Evolutionary conservation across 805 yeast species (phyloP), one percentile per base, ranked within the genome.

Genomic region (Candida pini): DNA sequence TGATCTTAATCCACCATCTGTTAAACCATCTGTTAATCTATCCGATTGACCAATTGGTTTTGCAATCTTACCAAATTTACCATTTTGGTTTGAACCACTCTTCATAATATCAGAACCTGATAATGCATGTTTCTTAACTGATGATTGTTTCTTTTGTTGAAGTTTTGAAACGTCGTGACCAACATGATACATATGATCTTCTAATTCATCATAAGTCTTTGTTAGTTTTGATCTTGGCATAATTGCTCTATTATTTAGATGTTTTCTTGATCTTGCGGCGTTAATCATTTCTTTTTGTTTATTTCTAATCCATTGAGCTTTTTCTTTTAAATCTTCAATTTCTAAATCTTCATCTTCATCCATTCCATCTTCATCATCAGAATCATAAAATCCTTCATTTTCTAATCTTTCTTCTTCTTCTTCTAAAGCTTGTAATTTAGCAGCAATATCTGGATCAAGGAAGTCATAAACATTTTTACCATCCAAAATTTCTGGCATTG

Each of bases 401-500:
- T 90, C 96, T 51, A 92, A 76, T 59, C 80, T 75, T 63, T 90
- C 97, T 67, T 92, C 99, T 66, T 92, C 99, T 44, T 84, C 96
- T 66, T 92, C 99, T 45, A 92, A 70, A 13, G 95, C 96, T 64
- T 87, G 87, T 57, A 92, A 73, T 66, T 92, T 92, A 47, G 86
- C 82, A 31, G 88, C 83, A 56, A 92, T 92, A 49, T 92, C 98
- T 28, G 96, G 87, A 55, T 92, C 99, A 60, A 92, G 73, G 81
- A 84, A 92, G 64, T 92, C 99, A 65, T 88, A 90, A 39, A 92
- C 96, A 58, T 92, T 92, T 68, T 78, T 83, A 65, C 99, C 99
- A 55, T 92, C 88, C 58, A 92, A 68, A 35, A 92, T 73, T 69
- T 92, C 99, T 18, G 99, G 99, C 87, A 92, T 87, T 43, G 82